These are phyloP conservation scores for Gracilaria caudata DNA, from an alignment of 23 red algal species.

Conservation along the genomic window DNA sequence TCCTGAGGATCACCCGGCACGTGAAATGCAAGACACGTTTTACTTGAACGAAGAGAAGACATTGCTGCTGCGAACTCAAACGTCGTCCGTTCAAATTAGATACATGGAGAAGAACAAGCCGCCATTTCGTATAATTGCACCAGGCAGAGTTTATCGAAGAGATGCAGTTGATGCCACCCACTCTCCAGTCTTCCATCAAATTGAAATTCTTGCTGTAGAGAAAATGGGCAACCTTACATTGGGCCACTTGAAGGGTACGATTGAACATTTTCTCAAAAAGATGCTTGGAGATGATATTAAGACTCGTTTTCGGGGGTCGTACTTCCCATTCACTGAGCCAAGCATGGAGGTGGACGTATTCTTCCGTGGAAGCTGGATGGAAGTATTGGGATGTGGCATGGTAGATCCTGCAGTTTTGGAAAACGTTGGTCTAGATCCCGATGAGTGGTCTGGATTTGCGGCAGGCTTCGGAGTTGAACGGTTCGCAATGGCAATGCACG, in stretches of 20 bases:
- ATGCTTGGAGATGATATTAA: constrained; percentile 81
- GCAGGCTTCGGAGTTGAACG: constrained; percentile 92
- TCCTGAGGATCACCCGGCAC: constrained; percentile 77
- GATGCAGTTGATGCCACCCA: constrained; percentile 79
- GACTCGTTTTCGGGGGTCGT: constrained; percentile 74
- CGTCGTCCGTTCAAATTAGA: constrained; percentile 78
- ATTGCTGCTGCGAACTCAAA: constrained; percentile 74
- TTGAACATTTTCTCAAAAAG: constrained; percentile 79
- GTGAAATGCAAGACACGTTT: constrained; percentile 90
- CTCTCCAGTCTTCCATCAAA: constrained; percentile 78
- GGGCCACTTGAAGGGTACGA: constrained; percentile 58
- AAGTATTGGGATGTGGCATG: constrained; percentile 87
- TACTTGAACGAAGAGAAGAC: constrained; percentile 63
- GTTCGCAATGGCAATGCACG: constrained; percentile 88
- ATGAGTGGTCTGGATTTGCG: constrained; percentile 78
- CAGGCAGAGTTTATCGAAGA: constrained; percentile 81
- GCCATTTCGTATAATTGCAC: constrained; percentile 77
- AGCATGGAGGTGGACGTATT: constrained; percentile 88
- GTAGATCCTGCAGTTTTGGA: constrained; percentile 84
- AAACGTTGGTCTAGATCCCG: constrained; percentile 75
- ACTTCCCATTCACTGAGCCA: constrained; percentile 91
- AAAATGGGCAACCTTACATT: constrained; percentile 68
- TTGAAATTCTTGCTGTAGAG: constrained; percentile 77
- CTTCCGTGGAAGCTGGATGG: constrained; percentile 80
- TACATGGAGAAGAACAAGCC: constrained; percentile 86